Percentiles rank a stretch among this genome's conserved stretches.
Conservation (phyloP, 345 rosid species). For the Camelina hispida region DNA sequence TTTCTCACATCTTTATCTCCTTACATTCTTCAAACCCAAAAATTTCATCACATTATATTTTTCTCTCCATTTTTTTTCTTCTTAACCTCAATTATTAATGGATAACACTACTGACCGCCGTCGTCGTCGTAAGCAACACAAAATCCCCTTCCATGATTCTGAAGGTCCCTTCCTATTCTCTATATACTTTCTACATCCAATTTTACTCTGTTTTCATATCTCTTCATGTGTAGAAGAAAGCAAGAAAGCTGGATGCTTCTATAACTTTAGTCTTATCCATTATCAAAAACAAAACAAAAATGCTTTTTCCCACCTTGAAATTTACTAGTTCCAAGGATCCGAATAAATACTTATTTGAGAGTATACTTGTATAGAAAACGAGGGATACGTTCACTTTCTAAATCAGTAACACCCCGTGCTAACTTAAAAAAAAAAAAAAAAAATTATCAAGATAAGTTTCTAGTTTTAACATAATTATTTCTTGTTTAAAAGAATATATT, state of each 20-base stretch:
- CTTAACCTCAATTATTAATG: slow-evolving; percentile 14
- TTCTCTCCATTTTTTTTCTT: background rate
- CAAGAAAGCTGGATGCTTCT: background rate
- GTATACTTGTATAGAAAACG: background rate
- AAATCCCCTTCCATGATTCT: slow-evolving; percentile 29
- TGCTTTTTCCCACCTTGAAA: background rate
- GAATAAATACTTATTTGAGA: background rate
- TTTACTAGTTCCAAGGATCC: slow-evolving; percentile 1
- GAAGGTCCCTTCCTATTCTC: slow-evolving; percentile 39
- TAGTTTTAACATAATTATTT: too few species aligned
- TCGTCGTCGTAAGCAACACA: slow-evolving; percentile 41
- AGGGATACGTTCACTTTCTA: slow-evolving; percentile 15
- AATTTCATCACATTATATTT: background rate
- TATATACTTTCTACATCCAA: background rate
- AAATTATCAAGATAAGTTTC: background rate
- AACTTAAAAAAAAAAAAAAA: background rate
- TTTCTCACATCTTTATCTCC: slow-evolving; percentile 15
- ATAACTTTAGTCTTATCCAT: background rate
- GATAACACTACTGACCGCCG: slow-evolving; percentile 38
- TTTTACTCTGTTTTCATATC: background rate
- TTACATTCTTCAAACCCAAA: slow-evolving; percentile 27
- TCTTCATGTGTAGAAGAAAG: too few species aligned
- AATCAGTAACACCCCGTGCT: slow-evolving; percentile 7
- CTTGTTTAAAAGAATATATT: background rate
- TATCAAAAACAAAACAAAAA: background rate